Conservation (phyloP, 495 filamentous ascomycete species). For the Chaetomium tenue region DNA sequence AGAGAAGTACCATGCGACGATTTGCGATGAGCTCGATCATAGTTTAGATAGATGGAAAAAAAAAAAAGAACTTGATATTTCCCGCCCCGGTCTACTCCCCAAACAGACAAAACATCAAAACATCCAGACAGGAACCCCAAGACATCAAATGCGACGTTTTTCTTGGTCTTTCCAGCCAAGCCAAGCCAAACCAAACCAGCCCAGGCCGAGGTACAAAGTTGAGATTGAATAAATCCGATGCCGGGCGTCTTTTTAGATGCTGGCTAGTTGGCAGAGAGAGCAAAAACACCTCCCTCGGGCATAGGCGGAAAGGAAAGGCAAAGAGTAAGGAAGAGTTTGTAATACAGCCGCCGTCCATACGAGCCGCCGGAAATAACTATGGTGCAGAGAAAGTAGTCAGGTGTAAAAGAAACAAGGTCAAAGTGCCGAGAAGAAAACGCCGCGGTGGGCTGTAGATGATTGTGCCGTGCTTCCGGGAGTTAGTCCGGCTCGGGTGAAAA, state of each 20-base stretch:
- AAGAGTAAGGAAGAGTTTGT: slow-evolving; percentile 7
- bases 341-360: slow-evolving; percentile 23
- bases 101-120: not conserved
- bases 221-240: not conserved
- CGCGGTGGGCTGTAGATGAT: not conserved
- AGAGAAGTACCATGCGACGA: not conserved
- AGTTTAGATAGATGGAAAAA: not conserved
- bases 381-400: slow-evolving; percentile 19
- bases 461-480: not conserved
- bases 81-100: not conserved
- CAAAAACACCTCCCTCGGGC: not conserved
- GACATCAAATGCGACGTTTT: slow-evolving; percentile 9
- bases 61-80: slow-evolving; percentile 12
- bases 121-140: slow-evolving; percentile 8
- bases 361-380: slow-evolving; percentile 21
- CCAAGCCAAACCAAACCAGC: not conserved
- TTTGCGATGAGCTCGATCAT: slow-evolving; percentile 5
- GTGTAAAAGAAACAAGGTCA: not conserved
- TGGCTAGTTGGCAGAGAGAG: not conserved
- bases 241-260: not conserved
- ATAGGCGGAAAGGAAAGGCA: not conserved
- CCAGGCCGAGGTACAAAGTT: not conserved
- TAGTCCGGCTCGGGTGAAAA: not conserved
- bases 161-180: slow-evolving; percentile 2
- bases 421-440: slow-evolving; percentile 2